A percentile compares a stretch with the other conserved stretches of the same genome.
Evolutionary conservation across 345 rosid genomes (phyloP).

Genomic region (Aegle marmelos): DNA sequence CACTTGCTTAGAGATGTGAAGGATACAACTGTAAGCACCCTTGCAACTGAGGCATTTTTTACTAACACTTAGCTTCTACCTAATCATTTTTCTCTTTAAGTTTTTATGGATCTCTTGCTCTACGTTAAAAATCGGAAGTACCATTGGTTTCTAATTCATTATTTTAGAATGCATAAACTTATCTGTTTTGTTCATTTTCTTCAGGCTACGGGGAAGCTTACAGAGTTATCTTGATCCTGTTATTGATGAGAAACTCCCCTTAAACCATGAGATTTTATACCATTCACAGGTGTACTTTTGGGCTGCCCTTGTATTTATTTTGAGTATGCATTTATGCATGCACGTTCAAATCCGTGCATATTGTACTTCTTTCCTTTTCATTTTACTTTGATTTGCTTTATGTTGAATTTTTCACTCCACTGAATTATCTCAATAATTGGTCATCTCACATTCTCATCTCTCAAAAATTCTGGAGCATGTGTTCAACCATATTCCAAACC

Average conservation of each 20-base stretch:
- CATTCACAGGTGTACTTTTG: constrained; percentile 62
- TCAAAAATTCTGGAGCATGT: constrained; percentile 38
- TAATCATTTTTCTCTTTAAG: neutral
- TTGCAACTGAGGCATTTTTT: constrained; percentile 67
- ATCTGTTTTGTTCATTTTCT: neutral
- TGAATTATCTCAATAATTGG: neutral
- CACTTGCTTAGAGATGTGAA: constrained; percentile 85
- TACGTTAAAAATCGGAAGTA: neutral
- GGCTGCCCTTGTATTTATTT: neutral
- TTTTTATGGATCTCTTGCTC: neutral
- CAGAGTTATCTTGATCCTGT: constrained; percentile 71
- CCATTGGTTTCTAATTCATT: neutral
- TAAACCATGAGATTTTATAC: constrained; percentile 75
- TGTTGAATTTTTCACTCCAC: neutral
- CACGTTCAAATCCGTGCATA: no score
- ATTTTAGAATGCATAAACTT: neutral
- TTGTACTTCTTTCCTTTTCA: neutral
- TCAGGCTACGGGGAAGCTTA: constrained; percentile 73
- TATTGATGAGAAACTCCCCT: constrained; percentile 64
- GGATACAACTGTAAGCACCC: constrained; percentile 83
- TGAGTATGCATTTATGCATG: neutral
- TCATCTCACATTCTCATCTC: neutral
- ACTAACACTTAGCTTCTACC: neutral
- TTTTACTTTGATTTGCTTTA: constrained; percentile 10
- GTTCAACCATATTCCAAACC: constrained; percentile 62